These are phyloP conservation scores for Alisma plantagoaquatica DNA, from an alignment of 106 monocot species.

Conservation along the genomic window DNA sequence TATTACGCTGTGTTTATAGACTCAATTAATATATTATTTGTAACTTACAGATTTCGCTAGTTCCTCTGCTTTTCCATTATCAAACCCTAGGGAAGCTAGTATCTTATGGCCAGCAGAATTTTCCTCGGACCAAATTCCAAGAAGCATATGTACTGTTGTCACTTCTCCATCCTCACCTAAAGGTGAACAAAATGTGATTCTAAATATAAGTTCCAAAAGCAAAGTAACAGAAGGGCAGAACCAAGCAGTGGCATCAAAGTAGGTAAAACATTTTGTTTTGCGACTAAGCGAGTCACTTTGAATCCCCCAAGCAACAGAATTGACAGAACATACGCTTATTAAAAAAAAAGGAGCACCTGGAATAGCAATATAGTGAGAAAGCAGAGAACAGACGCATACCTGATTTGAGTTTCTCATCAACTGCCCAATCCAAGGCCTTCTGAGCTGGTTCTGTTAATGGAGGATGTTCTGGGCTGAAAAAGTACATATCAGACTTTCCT, in stretches of 20 bases:
- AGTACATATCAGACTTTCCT: constrained; percentile 85
- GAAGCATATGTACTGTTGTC: constrained; percentile 63
- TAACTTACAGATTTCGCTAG: constrained; percentile 61
- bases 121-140: constrained; percentile 89
- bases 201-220: background rate
- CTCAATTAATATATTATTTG: background rate
- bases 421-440: constrained; percentile 85
- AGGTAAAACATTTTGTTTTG: background rate
- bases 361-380: too few species aligned
- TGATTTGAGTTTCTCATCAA: constrained; percentile 75
- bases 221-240: background rate
- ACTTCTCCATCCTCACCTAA: constrained; percentile 70
- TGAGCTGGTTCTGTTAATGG: constrained; percentile 84
- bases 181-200: background rate
- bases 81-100: constrained; percentile 71
- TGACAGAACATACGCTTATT: too few species aligned
- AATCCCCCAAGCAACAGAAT: too few species aligned
- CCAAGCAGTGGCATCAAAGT: background rate
- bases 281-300: too few species aligned
- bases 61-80: constrained; percentile 61
- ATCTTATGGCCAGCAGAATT: constrained; percentile 87
- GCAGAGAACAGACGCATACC: too few species aligned
- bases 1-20: background rate
- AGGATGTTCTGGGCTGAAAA: constrained; percentile 61
- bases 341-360: too few species aligned